These are phyloP conservation scores for Botryobasidium botryosum DNA, from an alignment of 768 basidiomycete species.

Conservation along the genomic window DNA sequence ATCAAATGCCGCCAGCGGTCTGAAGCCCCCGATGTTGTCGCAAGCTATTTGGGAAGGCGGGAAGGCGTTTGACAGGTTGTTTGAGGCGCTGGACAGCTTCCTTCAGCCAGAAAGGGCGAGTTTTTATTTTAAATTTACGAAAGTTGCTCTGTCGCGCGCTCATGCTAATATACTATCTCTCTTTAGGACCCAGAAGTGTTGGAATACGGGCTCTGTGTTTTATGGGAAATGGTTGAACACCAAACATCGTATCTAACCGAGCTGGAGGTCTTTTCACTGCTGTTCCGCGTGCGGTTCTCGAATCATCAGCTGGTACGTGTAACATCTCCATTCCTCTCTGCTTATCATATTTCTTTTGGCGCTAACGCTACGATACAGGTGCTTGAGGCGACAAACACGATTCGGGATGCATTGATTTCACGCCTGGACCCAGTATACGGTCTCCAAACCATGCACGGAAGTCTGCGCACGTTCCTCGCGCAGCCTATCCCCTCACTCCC, in stretches of 20 bases:
- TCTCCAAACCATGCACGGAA: slow-evolving; percentile 64
- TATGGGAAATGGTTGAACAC: slow-evolving; percentile 72
- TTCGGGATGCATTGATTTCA: slow-evolving; percentile 55
- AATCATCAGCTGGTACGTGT: slow-evolving; percentile 47
- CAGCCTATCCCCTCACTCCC: slow-evolving; percentile 27
- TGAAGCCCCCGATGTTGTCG: background rate
- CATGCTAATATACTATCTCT: slow-evolving; percentile 1
- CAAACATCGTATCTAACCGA: slow-evolving; percentile 60
- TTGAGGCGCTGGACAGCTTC: slow-evolving; percentile 45
- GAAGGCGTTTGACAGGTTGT: slow-evolving; percentile 51
- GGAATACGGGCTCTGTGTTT: slow-evolving; percentile 60
- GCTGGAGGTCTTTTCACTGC: slow-evolving; percentile 50
- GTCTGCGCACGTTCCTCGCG: slow-evolving; percentile 44
- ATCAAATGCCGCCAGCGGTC: background rate
- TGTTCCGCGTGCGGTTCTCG: slow-evolving; percentile 58
- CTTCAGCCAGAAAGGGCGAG: too few species aligned
- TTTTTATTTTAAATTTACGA: slow-evolving; percentile 43
- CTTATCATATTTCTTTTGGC: slow-evolving; percentile 8
- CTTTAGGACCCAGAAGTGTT: slow-evolving; percentile 43
- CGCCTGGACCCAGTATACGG: slow-evolving; percentile 74
- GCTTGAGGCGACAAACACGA: slow-evolving; percentile 64
- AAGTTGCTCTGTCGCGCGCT: slow-evolving; percentile 28
- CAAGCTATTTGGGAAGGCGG: slow-evolving; percentile 53
- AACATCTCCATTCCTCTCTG: slow-evolving; percentile 1
- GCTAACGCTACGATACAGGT: slow-evolving; percentile 30